A percentile compares a stretch with the other conserved stretches of the same genome.
These are phyloP conservation scores for Aspergillus thermomutatus DNA, from an alignment of 2,329 filamentous ascomycete genomes.

Conservation along the genomic window DNA sequence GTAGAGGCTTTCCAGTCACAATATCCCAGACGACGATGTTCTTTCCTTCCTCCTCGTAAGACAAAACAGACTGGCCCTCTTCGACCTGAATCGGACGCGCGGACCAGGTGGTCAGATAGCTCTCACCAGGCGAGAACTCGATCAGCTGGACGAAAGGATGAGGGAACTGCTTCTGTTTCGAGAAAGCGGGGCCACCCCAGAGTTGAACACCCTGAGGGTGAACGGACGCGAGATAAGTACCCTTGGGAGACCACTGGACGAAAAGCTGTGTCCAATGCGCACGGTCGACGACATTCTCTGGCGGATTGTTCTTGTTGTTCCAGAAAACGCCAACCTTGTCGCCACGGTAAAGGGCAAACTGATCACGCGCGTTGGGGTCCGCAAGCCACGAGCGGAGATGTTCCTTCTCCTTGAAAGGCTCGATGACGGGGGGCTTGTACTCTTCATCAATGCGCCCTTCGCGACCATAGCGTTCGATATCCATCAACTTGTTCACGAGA, in stretches of 20 bases:
- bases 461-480: constrained; percentile 92
- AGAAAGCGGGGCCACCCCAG: constrained; percentile 90
- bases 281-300: constrained; percentile 86
- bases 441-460: constrained; percentile 92
- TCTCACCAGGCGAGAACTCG: constrained; percentile 90
- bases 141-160: constrained; percentile 95
- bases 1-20: constrained; percentile 79
- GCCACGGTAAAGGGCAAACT: constrained; percentile 90
- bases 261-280: constrained; percentile 98
- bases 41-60: constrained; percentile 93
- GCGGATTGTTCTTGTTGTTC: constrained; percentile 93
- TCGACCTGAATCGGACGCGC: constrained; percentile 89
- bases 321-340: constrained; percentile 94
- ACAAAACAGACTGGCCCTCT: constrained; percentile 79
- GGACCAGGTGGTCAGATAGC: constrained; percentile 95
- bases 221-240: constrained; percentile 90
- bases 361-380: constrained; percentile 84
- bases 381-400: constrained; percentile 91
- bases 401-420: constrained; percentile 86
- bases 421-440: constrained; percentile 76
- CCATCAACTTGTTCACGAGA: constrained; percentile 95
- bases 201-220: constrained; percentile 96
- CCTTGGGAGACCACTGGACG: constrained; percentile 94
- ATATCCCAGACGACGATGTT: constrained; percentile 99
- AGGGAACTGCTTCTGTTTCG: constrained; percentile 85